Base-by-base conservation (phyloP, 2,329 filamentous ascomycete genomes). In the Juglanconis oblonga region DNA sequence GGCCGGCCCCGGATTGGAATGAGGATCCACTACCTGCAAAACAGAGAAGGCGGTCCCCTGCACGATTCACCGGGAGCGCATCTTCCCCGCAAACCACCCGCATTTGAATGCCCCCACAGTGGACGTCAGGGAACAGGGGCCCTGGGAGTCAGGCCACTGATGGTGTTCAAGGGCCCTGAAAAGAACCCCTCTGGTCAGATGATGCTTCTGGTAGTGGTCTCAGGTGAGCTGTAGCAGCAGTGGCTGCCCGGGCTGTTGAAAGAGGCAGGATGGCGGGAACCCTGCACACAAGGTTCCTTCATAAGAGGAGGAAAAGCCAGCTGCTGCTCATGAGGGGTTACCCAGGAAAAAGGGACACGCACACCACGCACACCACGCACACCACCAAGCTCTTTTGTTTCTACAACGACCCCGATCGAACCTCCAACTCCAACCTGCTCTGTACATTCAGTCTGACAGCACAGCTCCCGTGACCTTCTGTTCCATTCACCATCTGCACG, bases 111-210 rank as follows among this genome's bases (percentile, higher is more conserved):
- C 10, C 50, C 49, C 50, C 50, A 52, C 50, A 52, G 38, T 5
- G 31, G 56, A 44, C 33, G 42, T 47, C 56, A 52, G 50, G 24
- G 36, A 44, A 47, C 48, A 55, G 52, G 57, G 51, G 57, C 50
- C 45, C 45, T 44, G 36, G 40, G 36, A 40, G 55, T 59, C 57
- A 47, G 55, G 55, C 57, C 57, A 59, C 52, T 59, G 57, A 59
- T 55, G 51, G 24, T 2, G 24, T 24, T 24, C 24, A 24, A 2
- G 24, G 24, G 24, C 44, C 36, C 57, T 59, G 51, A 52, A 35
- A 45, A 33, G 44, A 48, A 36, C 57, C 54, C 52, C 57, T 50
- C 57, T 38, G 44, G 57, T 59, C 57, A 59, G 44, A 52, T 52
- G 35, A 59, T 59, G 36, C 52, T 31, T 42, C n/a, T 49, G 32